Evolutionary conservation across 768 basidiomycete species (phyloP).

Genomic region (Pleurotus citrinopileatus): DNA sequence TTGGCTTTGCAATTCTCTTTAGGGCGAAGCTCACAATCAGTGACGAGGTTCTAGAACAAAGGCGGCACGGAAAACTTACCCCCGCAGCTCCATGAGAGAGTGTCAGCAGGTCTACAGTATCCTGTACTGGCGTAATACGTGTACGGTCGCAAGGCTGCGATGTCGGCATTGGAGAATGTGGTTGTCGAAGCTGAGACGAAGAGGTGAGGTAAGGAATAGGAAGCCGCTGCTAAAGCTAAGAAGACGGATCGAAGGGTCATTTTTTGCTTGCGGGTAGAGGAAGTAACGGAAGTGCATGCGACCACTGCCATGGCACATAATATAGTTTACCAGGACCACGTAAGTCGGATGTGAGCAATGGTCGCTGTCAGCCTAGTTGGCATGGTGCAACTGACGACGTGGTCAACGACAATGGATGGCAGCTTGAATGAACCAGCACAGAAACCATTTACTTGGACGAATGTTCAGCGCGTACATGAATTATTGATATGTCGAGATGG

Average conservation of each 20-base stretch:
- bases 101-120: constrained; percentile 36
- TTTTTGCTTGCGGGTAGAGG: too few species aligned
- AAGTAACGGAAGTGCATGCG: too few species aligned
- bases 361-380: constrained; percentile 3
- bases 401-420: background rate
- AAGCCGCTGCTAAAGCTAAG: background rate
- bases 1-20: constrained; percentile 7
- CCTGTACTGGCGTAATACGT: constrained; percentile 41
- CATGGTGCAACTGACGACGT: too few species aligned
- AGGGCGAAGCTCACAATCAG: background rate
- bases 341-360: background rate
- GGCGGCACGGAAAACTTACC: constrained; percentile 22
- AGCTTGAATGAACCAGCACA: background rate
- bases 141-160: constrained; percentile 36
- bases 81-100: constrained; percentile 46
- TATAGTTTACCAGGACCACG: background rate
- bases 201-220: background rate
- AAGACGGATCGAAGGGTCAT: constrained; percentile 9
- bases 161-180: constrained; percentile 29
- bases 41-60: background rate
- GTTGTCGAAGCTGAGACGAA: constrained; percentile 13
- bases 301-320: background rate
- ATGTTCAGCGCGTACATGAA: too few species aligned
- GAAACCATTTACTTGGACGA: background rate
- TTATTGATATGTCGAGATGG: too few species aligned